Conservation (phyloP, 2,329 filamentous ascomycete genomes). For the Fusarium sp. region DNA sequence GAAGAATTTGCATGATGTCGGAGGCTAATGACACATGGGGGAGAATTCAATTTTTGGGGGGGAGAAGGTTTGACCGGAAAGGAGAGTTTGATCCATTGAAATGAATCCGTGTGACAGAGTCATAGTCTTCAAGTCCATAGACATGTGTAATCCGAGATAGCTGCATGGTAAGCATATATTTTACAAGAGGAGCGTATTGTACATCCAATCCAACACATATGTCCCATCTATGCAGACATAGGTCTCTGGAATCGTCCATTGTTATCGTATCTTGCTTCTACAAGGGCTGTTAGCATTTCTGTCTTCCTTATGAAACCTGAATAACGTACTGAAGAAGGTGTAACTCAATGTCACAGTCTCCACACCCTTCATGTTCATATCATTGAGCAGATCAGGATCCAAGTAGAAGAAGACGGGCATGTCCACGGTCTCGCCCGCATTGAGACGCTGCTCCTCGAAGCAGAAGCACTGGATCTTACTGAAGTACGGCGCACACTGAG, state of each 20-base stretch:
- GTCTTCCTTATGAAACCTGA: too few species aligned
- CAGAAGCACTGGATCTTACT: constrained; percentile 99
- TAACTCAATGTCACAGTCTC: constrained; percentile 97
- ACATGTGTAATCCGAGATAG: constrained; percentile 1
- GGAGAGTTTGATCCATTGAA: neutral
- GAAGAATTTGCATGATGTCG: neutral
- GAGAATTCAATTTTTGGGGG: too few species aligned
- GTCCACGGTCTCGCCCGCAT: constrained; percentile 95
- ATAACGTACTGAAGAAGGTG: constrained; percentile 92
- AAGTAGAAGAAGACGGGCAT: constrained; percentile 99
- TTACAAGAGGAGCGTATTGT: constrained; percentile 35
- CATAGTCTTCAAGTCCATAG: neutral
- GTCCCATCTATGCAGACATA: constrained; percentile 40
- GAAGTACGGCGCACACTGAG: constrained; percentile 95
- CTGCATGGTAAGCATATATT: constrained; percentile 20
- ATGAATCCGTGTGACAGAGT: neutral
- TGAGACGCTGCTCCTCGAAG: constrained; percentile 95
- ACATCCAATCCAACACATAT: constrained; percentile 22
- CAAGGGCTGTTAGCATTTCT: constrained; percentile 47
- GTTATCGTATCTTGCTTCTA: constrained; percentile 59
- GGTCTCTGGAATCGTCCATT: constrained; percentile 57
- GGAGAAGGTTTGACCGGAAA: too few species aligned
- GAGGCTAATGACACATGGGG: neutral
- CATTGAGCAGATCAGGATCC: constrained; percentile 92
- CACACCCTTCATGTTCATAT: constrained; percentile 91